Evolutionary conservation across 768 basidiomycete genomes (phyloP), one percentile per base, ranked within the genome.

Genomic region (Pilatotrama ljubarskyi): DNA sequence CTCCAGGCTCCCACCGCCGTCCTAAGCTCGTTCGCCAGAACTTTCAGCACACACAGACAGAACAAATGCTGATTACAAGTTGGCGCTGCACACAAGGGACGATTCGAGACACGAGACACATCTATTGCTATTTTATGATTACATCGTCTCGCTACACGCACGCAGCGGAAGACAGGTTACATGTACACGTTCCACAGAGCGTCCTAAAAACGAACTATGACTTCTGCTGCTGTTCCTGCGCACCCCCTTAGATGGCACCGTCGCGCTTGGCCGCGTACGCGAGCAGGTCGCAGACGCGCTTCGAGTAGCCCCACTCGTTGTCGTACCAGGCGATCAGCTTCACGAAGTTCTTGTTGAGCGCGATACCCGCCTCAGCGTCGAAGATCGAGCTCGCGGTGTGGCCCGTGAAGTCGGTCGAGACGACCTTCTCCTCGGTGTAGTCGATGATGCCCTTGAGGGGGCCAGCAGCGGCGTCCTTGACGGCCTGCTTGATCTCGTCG

Each of bases 241-340:
- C 26, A 17, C 26, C 35, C 29, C 55, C 50, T 62, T 66, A 71
- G 68, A 68, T 35, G 43, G 63, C 67, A 48, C 70, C 73, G 65
- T 97, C 95, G 75, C 84, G 82, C 78, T 83, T 81, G 62, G 95
- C 92, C 62, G 85, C 87, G 78, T 75, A 93, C 64, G 85, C 78
- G 73, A 98, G 77, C 56, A 98, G 83, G 74, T 98, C 96, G 77
- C 88, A 87, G 54, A 96, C 95, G 73, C 95, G 88, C 74, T 79
- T 85, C 46, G 93, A 95, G 87, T 97, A 98, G 18, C 93, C 89
- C 88, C 88, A 93, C 78, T 94, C 91, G 76, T 93, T 94, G 77
- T 93, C 91, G 81, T 93, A 95, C 94, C 95, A 97, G 42, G 91
- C 74, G 73, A 98, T 88, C 70, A 97, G 85, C 85, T 98, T 98